Conservation (phyloP, 495 filamentous ascomycete genomes). For the Penicillium pulvis region DNA sequence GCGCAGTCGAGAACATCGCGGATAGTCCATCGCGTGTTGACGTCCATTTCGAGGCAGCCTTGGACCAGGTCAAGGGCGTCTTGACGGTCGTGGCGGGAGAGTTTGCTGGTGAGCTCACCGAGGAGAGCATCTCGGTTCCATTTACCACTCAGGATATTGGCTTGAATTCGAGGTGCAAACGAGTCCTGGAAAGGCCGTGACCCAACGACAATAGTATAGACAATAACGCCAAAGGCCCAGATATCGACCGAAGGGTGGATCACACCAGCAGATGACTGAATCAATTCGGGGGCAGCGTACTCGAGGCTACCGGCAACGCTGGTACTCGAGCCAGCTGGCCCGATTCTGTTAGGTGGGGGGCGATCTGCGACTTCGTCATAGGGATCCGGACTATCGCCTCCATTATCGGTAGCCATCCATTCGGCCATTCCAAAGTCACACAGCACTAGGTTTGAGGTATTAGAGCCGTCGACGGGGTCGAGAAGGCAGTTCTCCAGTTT, state of each 20-base stretch:
- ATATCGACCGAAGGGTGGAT: constrained; percentile 63
- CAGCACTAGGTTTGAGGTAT: constrained; percentile 59
- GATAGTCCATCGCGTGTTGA: constrained; percentile 54
- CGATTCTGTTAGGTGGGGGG: constrained; percentile 51
- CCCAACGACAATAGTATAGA: constrained; percentile 65
- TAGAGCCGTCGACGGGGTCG: constrained; percentile 56
- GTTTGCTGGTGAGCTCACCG: constrained; percentile 28
- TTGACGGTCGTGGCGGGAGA: constrained; percentile 30
- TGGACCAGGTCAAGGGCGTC: constrained; percentile 53
- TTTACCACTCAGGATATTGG: constrained; percentile 62
- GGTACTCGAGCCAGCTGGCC: constrained; percentile 58
- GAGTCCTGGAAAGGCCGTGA: constrained; percentile 67
- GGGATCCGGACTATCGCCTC: constrained; percentile 50
- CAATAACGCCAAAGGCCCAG: constrained; percentile 72
- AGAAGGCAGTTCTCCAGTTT: constrained; percentile 79
- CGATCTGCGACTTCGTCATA: constrained; percentile 51
- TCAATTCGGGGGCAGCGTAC: constrained; percentile 65
- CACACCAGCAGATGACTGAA: constrained; percentile 50
- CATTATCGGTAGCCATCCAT: constrained; percentile 60
- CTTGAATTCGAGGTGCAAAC: constrained; percentile 59
- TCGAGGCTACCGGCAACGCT: constrained; percentile 65
- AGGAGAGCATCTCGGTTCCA: constrained; percentile 61
- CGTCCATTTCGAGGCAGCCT: constrained; percentile 56
- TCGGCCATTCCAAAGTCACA: constrained; percentile 80
- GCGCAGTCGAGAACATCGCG: constrained; percentile 52